Conservation (phyloP, 257 asterid genomes). For the Solanum corneliomulleri region DNA sequence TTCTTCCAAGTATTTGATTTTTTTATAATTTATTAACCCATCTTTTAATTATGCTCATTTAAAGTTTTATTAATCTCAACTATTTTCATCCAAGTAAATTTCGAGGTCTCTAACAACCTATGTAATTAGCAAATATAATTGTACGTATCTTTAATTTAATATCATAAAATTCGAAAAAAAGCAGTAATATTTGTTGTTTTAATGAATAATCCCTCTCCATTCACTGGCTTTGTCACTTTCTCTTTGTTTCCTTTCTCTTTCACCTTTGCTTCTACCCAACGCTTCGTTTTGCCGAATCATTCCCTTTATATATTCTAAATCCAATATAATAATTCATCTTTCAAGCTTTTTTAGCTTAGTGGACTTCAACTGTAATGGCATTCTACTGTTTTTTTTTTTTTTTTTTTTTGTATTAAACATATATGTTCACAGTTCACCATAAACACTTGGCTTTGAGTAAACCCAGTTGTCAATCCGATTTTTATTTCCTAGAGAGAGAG, state of each 20-base stretch:
- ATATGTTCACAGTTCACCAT: not conserved
- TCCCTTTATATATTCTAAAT: not conserved
- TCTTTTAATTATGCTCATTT: too few relatives aligned
- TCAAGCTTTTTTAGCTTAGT: not conserved
- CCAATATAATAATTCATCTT: not conserved
- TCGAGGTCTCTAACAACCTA: rapidly evolving
- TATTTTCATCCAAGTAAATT: too few relatives aligned
- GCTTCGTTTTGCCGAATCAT: conserved; percentile 37
- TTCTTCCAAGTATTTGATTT: too few relatives aligned
- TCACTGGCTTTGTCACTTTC: not conserved
- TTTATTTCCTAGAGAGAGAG: not conserved
- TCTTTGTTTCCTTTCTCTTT: conserved; percentile 17
- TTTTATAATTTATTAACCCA: too few relatives aligned
- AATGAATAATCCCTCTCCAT: not conserved
- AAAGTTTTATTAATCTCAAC: too few relatives aligned
- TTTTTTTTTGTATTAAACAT: not conserved
- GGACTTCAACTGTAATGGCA: not conserved
- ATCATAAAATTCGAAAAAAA: not conserved
- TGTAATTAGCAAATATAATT: not conserved
- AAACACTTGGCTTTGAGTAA: conserved; percentile 22
- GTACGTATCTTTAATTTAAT: not conserved
- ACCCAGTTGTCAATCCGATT: conserved; percentile 19
- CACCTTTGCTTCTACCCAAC: conserved; percentile 66
- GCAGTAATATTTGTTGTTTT: not conserved
- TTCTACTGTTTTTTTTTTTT: not conserved